A percentile compares a stretch with the other conserved stretches of the same genome.
phyloP scores from a whole-genome alignment of 495 filamentous ascomycete species.

The Tuber magnatum region DNA sequence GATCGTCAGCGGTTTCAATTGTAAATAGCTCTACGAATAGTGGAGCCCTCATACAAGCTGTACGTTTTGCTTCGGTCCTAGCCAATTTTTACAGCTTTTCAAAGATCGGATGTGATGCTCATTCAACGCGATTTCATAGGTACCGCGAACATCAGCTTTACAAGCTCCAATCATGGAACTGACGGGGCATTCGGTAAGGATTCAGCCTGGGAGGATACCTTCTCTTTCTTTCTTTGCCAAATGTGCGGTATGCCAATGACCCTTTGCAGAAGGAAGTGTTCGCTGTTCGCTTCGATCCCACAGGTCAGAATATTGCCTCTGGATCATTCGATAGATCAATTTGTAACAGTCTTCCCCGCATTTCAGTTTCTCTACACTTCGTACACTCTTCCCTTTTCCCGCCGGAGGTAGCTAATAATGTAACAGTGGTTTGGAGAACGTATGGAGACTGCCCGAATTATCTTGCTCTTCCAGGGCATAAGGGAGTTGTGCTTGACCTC shows the following conservation, averaged over 20 bases:
- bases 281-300: conserved; percentile 79
- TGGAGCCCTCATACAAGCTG: conserved; percentile 75
- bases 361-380: not conserved
- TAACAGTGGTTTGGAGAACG: conserved; percentile 80
- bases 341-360: conserved; percentile 49
- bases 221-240: not conserved
- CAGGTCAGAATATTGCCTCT: conserved; percentile 81
- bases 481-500: conserved; percentile 81
- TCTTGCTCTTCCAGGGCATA: conserved; percentile 76
- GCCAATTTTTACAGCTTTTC: not conserved
- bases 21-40: conserved; percentile 59
- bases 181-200: conserved; percentile 55
- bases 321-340: conserved; percentile 93
- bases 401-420: conserved; percentile 17
- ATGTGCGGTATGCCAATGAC: conserved; percentile 7
- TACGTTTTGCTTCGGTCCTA: conserved; percentile 47
- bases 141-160: conserved; percentile 73
- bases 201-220: conserved; percentile 6
- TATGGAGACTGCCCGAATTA: conserved; percentile 92
- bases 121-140: conserved; percentile 46
- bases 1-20: conserved; percentile 51
- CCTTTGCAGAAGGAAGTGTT: conserved; percentile 64
- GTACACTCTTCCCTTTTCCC: conserved; percentile 18
- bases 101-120: conserved; percentile 9
- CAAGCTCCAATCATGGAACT: conserved; percentile 94